Conservation (phyloP, 805 yeast species). For the Candida ascalaphidarum region DNA sequence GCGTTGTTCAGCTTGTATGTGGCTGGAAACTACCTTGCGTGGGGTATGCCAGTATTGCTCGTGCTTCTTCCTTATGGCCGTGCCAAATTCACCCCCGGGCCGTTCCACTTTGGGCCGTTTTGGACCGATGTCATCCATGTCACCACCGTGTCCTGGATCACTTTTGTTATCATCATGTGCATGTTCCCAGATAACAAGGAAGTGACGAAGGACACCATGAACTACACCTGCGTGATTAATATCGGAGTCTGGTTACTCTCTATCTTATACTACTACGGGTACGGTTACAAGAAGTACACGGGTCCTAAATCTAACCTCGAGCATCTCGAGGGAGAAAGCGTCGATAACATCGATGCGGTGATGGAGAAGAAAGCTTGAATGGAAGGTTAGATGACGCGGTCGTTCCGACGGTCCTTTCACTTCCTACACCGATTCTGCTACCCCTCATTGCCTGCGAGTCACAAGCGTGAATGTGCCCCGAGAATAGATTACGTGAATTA, state of each 20-base stretch:
- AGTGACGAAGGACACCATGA: conserved; percentile 46
- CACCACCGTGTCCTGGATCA: conserved; percentile 41
- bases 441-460: no score
- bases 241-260: conserved; percentile 53
- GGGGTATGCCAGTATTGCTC: conserved; percentile 53
- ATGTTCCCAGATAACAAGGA: conserved; percentile 50
- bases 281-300: conserved; percentile 45
- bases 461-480: no score
- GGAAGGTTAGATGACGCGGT: no score
- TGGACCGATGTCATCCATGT: conserved; percentile 37
- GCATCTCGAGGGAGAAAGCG: not conserved
- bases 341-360: not conserved
- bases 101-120: conserved; percentile 50
- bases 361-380: conserved; percentile 1
- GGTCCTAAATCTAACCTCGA: conserved; percentile 37
- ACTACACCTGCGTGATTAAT: conserved; percentile 60
- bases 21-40: conserved; percentile 55
- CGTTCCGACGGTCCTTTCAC: no score
- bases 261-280: conserved; percentile 39
- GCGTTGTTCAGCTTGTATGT: conserved; percentile 63
- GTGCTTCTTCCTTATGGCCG: conserved; percentile 40
- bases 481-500: no score
- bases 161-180: conserved; percentile 44
- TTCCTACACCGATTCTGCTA: no score
- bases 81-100: conserved; percentile 53